Percentiles rank a stretch among this genome's conserved stretches.
These are phyloP conservation scores for Lactifluus pinguis DNA, from an alignment of 768 basidiomycete species.

Conservation along the genomic window DNA sequence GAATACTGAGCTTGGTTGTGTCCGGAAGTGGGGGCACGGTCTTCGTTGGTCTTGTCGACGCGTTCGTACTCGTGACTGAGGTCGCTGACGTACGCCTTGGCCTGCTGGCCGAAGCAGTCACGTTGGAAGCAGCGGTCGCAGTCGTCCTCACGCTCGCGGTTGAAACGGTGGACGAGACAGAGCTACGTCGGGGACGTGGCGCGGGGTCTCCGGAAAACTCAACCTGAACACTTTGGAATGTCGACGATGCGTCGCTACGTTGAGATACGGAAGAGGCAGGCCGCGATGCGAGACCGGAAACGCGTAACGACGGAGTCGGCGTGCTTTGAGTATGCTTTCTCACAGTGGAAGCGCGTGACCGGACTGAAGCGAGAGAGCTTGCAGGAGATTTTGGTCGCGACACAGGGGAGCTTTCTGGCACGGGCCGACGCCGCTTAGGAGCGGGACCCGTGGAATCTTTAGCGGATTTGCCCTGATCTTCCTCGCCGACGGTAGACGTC, in stretches of 20 bases:
- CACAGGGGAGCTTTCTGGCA: constrained; percentile 6
- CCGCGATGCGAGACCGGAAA: constrained; percentile 16
- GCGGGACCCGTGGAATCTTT: not conserved
- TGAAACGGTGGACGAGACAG: constrained; percentile 27
- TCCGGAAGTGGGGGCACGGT: constrained; percentile 13
- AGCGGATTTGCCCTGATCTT: not conserved
- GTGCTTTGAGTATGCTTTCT: constrained; percentile 24
- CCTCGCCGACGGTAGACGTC: constrained; percentile 14
- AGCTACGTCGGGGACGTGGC: constrained; percentile 25
- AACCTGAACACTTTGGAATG: constrained; percentile 40
- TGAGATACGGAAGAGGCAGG: constrained; percentile 24
- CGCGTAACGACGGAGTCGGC: constrained; percentile 16
- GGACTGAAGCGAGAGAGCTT: constrained; percentile 30
- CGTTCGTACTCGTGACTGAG: constrained; percentile 16
- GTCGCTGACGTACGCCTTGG: constrained; percentile 13
- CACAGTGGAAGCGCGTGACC: constrained; percentile 32
- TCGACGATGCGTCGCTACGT: constrained; percentile 31
- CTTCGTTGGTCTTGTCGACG: constrained; percentile 11
- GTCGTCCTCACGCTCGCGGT: constrained; percentile 26
- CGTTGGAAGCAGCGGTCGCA: constrained; percentile 19
- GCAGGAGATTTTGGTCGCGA: constrained; percentile 22
- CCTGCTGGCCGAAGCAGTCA: constrained; percentile 9
- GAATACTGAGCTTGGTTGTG: constrained; percentile 2
- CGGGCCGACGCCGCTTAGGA: constrained; percentile 11
- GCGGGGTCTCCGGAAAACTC: constrained; percentile 29